Evolutionary conservation across 2,329 filamentous ascomycete genomes (phyloP).

Genomic region (Chaetomiaceae sp.): DNA sequence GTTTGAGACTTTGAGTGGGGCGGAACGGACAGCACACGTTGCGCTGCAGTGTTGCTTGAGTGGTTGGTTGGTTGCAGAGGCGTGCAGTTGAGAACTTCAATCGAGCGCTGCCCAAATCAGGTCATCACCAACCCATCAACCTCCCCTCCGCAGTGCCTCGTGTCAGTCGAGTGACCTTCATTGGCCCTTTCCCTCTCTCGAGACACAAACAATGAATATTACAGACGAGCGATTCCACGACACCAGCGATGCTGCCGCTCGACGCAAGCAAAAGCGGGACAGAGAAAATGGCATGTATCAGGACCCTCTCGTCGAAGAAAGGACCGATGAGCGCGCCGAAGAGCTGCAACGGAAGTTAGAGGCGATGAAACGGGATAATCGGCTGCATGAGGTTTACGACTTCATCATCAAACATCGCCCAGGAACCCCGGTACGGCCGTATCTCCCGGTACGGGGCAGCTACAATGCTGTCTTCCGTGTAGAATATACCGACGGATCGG

Average conservation of each 20-base stretch:
- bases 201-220: no score
- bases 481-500: not conserved
- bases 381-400: not conserved
- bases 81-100: no score
- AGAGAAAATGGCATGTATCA: not conserved
- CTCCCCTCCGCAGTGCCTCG: no score
- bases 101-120: no score
- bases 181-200: no score
- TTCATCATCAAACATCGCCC: slow-evolving; percentile 3
- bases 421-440: not conserved
- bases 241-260: not conserved
- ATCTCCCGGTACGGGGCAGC: not conserved
- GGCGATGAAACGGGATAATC: not conserved
- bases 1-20: no score
- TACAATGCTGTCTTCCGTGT: slow-evolving; percentile 1
- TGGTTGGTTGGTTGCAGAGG: no score
- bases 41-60: no score
- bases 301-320: not conserved
- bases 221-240: not conserved
- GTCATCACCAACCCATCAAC: no score
- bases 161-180: no score
- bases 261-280: not conserved
- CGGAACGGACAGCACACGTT: no score
- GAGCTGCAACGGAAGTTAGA: not conserved
- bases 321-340: not conserved